These are phyloP conservation scores for Hyaloscypha bicolor DNA, from an alignment of 495 filamentous ascomycete genomes.

Conservation along the genomic window DNA sequence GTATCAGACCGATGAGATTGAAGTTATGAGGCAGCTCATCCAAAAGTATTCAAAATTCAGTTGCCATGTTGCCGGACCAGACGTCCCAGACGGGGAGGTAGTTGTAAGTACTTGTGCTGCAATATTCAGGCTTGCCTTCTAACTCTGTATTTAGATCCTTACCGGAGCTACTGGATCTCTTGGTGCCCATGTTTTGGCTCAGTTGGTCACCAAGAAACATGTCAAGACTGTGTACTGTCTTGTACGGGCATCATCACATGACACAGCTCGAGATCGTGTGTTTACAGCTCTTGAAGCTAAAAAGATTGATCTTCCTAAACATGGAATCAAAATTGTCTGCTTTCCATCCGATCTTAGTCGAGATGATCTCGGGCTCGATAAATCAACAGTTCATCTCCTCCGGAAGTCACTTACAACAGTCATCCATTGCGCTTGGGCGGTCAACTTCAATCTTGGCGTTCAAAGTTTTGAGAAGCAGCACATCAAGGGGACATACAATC, in stretches of 20 bases:
- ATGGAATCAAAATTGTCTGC: conserved; percentile 43
- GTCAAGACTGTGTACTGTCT: conserved; percentile 55
- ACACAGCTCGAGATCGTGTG: conserved; percentile 23
- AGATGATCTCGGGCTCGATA: conserved; percentile 47
- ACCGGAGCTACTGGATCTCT: conserved; percentile 64
- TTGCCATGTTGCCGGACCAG: conserved; percentile 39
- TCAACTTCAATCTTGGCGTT: conserved; percentile 55
- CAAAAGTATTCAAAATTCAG: conserved; percentile 39
- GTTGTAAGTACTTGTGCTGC: conserved; percentile 39
- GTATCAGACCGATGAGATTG: conserved; percentile 29
- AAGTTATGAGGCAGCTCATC: conserved; percentile 42
- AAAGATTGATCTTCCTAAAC: conserved; percentile 18
- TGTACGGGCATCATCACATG: conserved; percentile 45
- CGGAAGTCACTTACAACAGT: conserved; percentile 47
- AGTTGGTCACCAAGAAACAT: conserved; percentile 37
- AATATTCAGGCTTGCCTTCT: conserved; percentile 28
- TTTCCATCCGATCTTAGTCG: conserved; percentile 46
- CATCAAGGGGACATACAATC: conserved; percentile 52
- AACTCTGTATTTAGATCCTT: conserved; percentile 46
- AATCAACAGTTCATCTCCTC: conserved; percentile 40
- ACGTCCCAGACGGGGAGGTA: conserved; percentile 51
- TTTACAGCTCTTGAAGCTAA: conserved; percentile 17
- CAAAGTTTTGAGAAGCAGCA: conserved; percentile 47
- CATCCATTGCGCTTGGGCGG: conserved; percentile 62
- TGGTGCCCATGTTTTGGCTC: conserved; percentile 55